Evolutionary conservation across 2,329 filamentous ascomycete species (phyloP), one percentile per base, ranked within the genome.

Genomic region (Aspergillus pseudonomiae): DNA sequence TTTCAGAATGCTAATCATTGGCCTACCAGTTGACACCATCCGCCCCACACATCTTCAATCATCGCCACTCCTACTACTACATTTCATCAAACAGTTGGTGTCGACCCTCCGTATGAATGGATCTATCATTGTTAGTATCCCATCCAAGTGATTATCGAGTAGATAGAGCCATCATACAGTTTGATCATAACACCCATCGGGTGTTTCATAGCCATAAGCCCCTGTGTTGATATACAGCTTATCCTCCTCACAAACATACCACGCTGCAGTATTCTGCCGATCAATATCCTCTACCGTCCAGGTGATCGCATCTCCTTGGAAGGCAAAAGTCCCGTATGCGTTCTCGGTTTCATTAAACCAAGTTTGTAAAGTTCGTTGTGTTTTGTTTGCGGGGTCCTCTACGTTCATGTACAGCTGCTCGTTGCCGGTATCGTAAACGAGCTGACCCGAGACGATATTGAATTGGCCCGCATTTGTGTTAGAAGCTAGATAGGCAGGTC

Each of bases 291-390:
- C 34, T n/a, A 57, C 60, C 12, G 24, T 41, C 63, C 60, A 65
- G 0, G 63, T 65, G 21, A 65, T 21, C n/a, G 63, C 45, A 36
- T 65, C 63, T 6, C 63, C 63, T 34, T 65, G 63, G 36, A 65
- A 65, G 43, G 24, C 60, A 53, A 65, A 65, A 34, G 26, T 21
- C 21, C 63, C 63, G 57, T 65, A 65, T 41, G n/a, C 50, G 21
- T 61, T 65, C 50, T 62, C 34, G 6, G 63, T 65, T 56, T 16
- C 21, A 34, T 65, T 63, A 21, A 65, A 65, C 63, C 63, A 65
- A 9, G 63, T 65, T 28, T 58, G 50, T 16, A 65, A 46, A 16
- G 32, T 52, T 28, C 63, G 63, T 43, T 65, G 63, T n/a, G 60
- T 57, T 28, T 63, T 62, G 46, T 65, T 43, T 6, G n/a, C 43